These are phyloP conservation scores for Thalassiosira hispida DNA, from an alignment of 352 stramenopile genomes.

Conservation along the genomic window DNA sequence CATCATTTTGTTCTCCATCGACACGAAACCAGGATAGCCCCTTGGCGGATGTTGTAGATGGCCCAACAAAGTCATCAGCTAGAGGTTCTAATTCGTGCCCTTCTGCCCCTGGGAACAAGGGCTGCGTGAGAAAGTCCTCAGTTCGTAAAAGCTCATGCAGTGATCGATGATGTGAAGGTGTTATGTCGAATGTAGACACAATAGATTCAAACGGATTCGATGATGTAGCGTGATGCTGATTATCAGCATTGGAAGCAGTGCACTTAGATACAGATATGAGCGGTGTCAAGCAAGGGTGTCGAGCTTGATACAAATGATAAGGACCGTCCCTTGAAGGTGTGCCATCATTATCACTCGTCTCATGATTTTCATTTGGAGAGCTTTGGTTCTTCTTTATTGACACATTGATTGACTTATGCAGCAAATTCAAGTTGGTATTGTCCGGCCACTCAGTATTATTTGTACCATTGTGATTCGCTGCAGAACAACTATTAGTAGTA, in stretches of 20 bases:
- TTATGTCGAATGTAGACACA: constrained; percentile 52
- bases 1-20: constrained; percentile 12
- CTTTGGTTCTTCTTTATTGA: constrained; percentile 17
- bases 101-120: constrained; percentile 25
- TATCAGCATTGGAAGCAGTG: background rate
- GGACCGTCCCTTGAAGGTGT: background rate
- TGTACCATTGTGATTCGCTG: background rate
- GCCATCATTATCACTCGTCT: background rate
- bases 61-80: background rate
- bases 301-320: constrained; percentile 49
- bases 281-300: constrained; percentile 44
- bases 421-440: constrained; percentile 43
- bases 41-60: background rate
- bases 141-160: constrained; percentile 31
- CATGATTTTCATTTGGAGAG: background rate
- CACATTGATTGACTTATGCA: constrained; percentile 32
- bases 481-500: background rate
- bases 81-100: constrained; percentile 21
- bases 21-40: background rate
- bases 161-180: constrained; percentile 29
- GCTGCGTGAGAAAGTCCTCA: constrained; percentile 26
- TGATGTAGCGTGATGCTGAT: background rate
- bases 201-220: constrained; percentile 10
- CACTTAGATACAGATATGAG: constrained; percentile 41
- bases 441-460: background rate